Evolutionary conservation across 345 rosid species (phyloP).

Genomic region (Jatropha curcas): DNA sequence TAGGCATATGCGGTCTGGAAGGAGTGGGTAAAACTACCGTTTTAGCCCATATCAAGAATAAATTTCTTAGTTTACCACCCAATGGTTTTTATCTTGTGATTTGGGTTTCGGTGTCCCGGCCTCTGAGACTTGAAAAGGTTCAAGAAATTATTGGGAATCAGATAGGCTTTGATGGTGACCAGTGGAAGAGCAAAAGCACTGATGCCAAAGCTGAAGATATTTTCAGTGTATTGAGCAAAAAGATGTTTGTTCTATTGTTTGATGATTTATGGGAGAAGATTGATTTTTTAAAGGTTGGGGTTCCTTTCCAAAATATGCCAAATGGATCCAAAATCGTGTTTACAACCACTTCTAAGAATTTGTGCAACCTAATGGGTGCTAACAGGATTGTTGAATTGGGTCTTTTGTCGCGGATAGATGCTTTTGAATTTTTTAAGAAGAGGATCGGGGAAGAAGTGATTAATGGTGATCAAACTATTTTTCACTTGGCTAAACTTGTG

Average conservation of each 20-base stretch:
- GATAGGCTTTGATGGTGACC: slow-evolving; percentile 31
- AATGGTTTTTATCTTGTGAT: slow-evolving; percentile 39
- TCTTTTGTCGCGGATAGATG: background rate
- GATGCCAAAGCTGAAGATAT: background rate
- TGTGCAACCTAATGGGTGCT: background rate
- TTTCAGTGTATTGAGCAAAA: background rate
- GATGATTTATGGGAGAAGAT: background rate
- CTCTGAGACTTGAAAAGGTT: slow-evolving; percentile 30
- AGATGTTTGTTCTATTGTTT: slow-evolving; percentile 12
- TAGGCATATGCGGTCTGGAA: slow-evolving; percentile 38
- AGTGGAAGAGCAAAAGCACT: slow-evolving; percentile 32
- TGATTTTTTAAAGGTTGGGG: background rate
- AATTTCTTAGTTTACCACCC: slow-evolving; percentile 23
- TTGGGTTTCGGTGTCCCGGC: background rate
- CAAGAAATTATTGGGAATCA: slow-evolving; percentile 34
- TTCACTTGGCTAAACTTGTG: background rate
- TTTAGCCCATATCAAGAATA: slow-evolving; percentile 38
- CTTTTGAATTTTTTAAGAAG: background rate
- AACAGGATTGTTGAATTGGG: background rate
- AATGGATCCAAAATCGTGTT: background rate
- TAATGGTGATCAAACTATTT: background rate
- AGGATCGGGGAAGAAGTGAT: background rate
- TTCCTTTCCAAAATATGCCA: background rate
- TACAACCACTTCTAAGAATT: background rate
- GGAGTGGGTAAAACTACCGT: slow-evolving; percentile 48